Percentiles rank a stretch among this genome's conserved stretches.
These are phyloP conservation scores for Saccharomyces hybrid DNA, from an alignment of 1,139 yeast genomes.

Conservation along the genomic window DNA sequence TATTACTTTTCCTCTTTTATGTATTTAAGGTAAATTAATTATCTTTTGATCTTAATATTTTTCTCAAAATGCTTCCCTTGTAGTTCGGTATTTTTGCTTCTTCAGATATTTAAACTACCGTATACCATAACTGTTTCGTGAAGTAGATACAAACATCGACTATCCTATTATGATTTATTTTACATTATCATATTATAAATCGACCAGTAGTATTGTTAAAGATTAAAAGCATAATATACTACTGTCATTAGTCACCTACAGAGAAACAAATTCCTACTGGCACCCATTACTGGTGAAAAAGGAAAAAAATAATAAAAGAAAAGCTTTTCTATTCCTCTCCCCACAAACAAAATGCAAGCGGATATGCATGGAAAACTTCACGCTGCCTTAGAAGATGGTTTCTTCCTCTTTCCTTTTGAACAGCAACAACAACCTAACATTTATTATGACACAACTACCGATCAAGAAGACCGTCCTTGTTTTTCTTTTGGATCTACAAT, in stretches of 20 bases:
- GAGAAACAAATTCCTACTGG: not conserved
- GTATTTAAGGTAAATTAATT: not conserved
- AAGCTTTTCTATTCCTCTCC: not conserved
- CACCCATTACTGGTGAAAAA: not conserved
- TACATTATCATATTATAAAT: not conserved
- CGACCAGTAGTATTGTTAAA: not conserved
- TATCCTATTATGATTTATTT: not conserved
- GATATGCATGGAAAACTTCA: not conserved
- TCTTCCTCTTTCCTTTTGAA: not conserved
- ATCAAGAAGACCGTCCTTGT: not conserved
- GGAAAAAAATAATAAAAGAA: not conserved
- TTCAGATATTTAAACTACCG: not conserved
- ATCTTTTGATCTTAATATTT: not conserved
- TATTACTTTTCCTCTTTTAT: not conserved
- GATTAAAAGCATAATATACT: not conserved
- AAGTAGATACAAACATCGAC: not conserved
- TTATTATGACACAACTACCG: not conserved
- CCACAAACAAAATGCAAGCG: not conserved
- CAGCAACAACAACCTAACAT: not conserved
- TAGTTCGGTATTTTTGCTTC: not conserved
- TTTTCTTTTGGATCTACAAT: not conserved
- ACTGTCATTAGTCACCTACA: not conserved
- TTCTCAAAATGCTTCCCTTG: not conserved
- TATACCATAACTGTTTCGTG: not conserved
- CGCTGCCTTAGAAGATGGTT: not conserved